Conservation (phyloP, 2,329 filamentous ascomycete genomes). For the Ophiostoma sp. region DNA sequence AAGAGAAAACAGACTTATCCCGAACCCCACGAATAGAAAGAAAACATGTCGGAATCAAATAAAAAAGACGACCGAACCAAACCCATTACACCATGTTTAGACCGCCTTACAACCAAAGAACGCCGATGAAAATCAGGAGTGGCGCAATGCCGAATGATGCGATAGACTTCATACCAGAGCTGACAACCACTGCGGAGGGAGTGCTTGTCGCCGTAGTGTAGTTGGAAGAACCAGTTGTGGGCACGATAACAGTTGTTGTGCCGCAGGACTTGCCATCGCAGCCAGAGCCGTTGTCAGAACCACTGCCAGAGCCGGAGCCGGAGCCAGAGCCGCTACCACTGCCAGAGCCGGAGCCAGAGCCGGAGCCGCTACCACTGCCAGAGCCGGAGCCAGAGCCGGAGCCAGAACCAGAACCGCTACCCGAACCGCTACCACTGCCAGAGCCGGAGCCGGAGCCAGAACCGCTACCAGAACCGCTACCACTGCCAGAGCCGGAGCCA, state of each 20-base stretch:
- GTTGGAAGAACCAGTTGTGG: conserved; percentile 13
- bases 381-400: conserved; percentile 9
- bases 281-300: neutral
- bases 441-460: neutral
- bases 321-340: neutral
- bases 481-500: neutral
- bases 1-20: neutral
- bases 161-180: conserved; percentile 22
- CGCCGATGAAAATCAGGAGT: conserved; percentile 20
- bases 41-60: neutral
- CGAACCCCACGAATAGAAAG: neutral
- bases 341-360: neutral
- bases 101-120: conserved; percentile 20
- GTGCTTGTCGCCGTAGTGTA: neutral
- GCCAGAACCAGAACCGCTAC: too few relatives aligned
- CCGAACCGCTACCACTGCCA: neutral
- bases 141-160: conserved; percentile 19
- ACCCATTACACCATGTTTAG: neutral
- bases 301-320: neutral
- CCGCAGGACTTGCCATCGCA: neutral
- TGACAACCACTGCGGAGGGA: conserved; percentile 16
- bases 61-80: neutral
- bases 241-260: neutral
- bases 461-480: neutral
- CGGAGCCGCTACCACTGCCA: neutral